These are phyloP conservation scores for Perkinsela sp. DNA, from an alignment of 208 protist genomes.

Conservation along the genomic window DNA sequence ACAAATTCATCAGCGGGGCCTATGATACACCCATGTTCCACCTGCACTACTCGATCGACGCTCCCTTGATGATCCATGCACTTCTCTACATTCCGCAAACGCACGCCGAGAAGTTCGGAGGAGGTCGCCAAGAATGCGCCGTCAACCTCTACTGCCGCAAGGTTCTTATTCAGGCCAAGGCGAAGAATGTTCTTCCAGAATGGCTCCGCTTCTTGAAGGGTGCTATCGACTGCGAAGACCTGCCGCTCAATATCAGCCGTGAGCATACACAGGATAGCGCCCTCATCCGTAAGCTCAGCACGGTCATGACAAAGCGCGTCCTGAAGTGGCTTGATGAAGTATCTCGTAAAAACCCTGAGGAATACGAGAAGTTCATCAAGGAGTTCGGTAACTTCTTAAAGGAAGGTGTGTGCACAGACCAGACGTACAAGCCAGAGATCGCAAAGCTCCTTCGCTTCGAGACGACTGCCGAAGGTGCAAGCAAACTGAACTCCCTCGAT, in stretches of 20 bases:
- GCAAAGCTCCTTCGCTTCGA: slow-evolving; percentile 75
- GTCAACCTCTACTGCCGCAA: slow-evolving; percentile 76
- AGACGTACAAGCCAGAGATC: slow-evolving; percentile 68
- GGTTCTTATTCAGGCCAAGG: slow-evolving; percentile 80
- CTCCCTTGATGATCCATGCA: slow-evolving; percentile 71
- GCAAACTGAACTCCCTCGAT: slow-evolving; percentile 47
- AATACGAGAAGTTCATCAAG: slow-evolving; percentile 71
- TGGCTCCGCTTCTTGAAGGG: slow-evolving; percentile 85
- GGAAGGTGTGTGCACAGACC: slow-evolving; percentile 80
- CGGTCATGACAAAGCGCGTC: slow-evolving; percentile 65
- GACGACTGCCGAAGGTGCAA: slow-evolving; percentile 17
- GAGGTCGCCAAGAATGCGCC: slow-evolving; percentile 70
- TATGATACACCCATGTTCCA: slow-evolving; percentile 72
- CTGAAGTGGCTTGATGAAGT: slow-evolving; percentile 67
- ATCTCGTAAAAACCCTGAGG: slow-evolving; percentile 49
- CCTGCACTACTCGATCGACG: slow-evolving; percentile 79
- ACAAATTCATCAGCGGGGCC: slow-evolving; percentile 72
- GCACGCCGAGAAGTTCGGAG: slow-evolving; percentile 83
- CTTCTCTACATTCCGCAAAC: slow-evolving; percentile 81
- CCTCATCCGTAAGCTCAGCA: slow-evolving; percentile 67
- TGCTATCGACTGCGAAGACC: slow-evolving; percentile 87
- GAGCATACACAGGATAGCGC: slow-evolving; percentile 85
- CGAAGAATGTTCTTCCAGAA: slow-evolving; percentile 75
- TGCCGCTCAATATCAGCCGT: slow-evolving; percentile 87
- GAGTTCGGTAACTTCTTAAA: slow-evolving; percentile 80